Evolutionary conservation across 1,284 basidiomycete genomes (phyloP), one percentile per base, ranked within the genome.

Genomic region (Apiotrichum domesticum): DNA sequence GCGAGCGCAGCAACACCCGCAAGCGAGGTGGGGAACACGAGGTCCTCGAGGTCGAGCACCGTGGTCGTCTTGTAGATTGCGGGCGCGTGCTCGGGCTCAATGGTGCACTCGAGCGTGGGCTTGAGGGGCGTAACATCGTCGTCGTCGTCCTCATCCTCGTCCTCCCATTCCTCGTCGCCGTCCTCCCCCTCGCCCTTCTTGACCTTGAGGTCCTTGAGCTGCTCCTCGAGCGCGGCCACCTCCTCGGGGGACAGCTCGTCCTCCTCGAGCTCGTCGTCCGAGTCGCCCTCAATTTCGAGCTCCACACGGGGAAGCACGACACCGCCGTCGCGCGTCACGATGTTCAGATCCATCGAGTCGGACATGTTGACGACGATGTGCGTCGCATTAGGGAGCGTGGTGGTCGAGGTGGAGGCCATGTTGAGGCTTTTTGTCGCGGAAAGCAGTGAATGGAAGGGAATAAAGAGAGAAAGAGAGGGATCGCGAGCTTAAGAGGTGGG

Each of bases 291-390:
- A 21, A 49, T 49, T 21, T 21, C 21, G 21, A 21, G 21, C 47
- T 39, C 35, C 33, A 49, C 47, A 10, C 47, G 47, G 21, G 47
- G 47, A 9, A 49, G 47, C 4, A 49, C 47, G 47, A 49, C 47
- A 4, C 35, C 15, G 35, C 32, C 47, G 8, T 49, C 47, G 37
- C 47, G 47, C 13, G 47, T 39, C 14, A 49, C 15, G 14, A 49
- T 49, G 47, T 49, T 49, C 8, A 49, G 47, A 21, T 49, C 47
- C 47, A 49, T 49, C 15, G n/a, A 15, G n/a, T 49, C 47, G 10
- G 41, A 42, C 41, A 42, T 42, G 41, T 8, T 13, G 41, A 42
- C 41, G 10, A 42, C 41, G 14, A 42, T 42, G 41, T 42, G 41
- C 10, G 41, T 6, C 10, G 41, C 8, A 14, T 42, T 42, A 14